Evolutionary conservation across 2,329 filamentous ascomycete genomes (phyloP), one percentile per base, ranked within the genome.

Genomic region (Remersonia thermophila): DNA sequence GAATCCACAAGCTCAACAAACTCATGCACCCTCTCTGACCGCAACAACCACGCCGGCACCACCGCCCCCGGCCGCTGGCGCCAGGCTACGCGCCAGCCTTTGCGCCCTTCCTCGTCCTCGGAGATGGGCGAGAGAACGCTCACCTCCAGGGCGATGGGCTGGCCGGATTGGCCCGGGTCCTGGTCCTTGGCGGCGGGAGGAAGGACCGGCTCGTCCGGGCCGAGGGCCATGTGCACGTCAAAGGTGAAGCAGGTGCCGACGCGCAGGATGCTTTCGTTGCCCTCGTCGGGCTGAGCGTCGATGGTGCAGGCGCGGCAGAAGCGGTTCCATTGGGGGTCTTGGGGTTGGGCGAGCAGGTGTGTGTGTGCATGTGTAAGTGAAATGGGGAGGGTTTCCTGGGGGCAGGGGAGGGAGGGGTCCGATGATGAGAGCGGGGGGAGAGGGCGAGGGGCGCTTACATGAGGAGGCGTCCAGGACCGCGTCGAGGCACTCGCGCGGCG

Each of bases 11-110:
- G 49, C 28, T 50, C 52, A 23, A 60, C 46, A 38, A 65, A 56
- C 46, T 67, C 64, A 49, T 66, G 63, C 11, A 64, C 56, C 32
- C 61, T 51, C 52, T 66, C 61, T 4, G 49, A 49, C 11, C 51
- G 47, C 27, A 64, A 45, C 37, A 61, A 46, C 47, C 59, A 53
- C 9, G 39, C 37, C 1, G 54, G 50, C 30, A 52, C 29, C 9
- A 40, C 18, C 29, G 30, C 10, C 9, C 17, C 43, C 16, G 44
- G 45, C n/a, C 55, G 55, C 4, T 46, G 44, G 41, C 52, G 55
- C 63, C 62, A 66, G 9, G 53, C 57, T 13, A 66, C 51, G 20
- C 59, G 50, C 45, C 56, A 58, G 5, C 62, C 62, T 27, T 45
- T 27, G 27, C 36, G 41, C 25, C 32, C 30, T 14, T 18, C 23